Base-by-base conservation (phyloP, 768 basidiomycete species). In the Boletus huronensis region DNA sequence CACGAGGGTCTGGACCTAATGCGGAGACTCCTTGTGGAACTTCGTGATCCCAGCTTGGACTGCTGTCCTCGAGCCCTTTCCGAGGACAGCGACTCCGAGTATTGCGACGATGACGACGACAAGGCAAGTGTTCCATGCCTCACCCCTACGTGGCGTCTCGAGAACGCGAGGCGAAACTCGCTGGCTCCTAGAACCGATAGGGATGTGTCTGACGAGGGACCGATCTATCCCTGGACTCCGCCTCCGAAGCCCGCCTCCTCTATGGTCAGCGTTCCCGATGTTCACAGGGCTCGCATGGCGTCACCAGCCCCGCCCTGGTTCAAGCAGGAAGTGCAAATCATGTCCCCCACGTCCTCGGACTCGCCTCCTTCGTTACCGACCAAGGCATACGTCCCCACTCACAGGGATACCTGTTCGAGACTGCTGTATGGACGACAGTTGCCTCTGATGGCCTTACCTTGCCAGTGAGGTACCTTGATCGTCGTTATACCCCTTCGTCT, bases 11-110 rank as follows among this genome's bases (percentile, higher is more conserved):
- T 3, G 25, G 52, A 58, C 23, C 10, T 57, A 3, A 67, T 67
- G 59, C 51, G 46, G 4, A 52, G 21, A 25, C 39, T 64, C 3
- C 59, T 62, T 17, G 38, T 35, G n/a, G 53, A 55, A 13, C 58
- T 64, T n/a, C 52, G 60, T 2, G 54, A 67, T 28, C 51, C 54
- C 34, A 5, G 9, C 10, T 3, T 64, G 32, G 52, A 67, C 16
- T 46, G 25, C 9, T 34, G 4, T 7, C 53, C 59, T 35, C 49
- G 34, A 2, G 1, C 39, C 5, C 26, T 57, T 6, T 53, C 48
- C 21, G 54, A 61, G 25, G 52, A 55, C 19, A 48, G 38, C 44
- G 58, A 55, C 2, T 49, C 50, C 23, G 58, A 47, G 17, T 40
- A 46, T 35, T 11, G 0, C 21, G 42, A 21, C 10, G 45, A 49